These are phyloP conservation scores for Hypoxylon sp. DNA, from an alignment of 2,329 filamentous ascomycete genomes.

Conservation along the genomic window DNA sequence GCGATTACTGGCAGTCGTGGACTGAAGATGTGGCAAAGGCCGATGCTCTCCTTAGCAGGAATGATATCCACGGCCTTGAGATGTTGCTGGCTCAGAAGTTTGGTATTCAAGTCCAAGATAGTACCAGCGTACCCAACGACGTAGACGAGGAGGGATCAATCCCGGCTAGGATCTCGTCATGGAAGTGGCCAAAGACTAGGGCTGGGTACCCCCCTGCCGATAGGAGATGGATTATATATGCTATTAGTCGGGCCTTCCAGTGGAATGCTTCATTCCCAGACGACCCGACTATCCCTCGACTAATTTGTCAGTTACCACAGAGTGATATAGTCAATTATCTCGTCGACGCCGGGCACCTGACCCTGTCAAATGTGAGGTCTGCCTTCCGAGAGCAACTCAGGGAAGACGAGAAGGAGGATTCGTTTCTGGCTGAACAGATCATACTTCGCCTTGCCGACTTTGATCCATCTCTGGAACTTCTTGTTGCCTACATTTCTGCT, in stretches of 20 bases:
- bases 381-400: slow-evolving; percentile 68
- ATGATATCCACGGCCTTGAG: slow-evolving; percentile 67
- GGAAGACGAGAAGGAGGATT: slow-evolving; percentile 61
- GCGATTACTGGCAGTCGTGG: slow-evolving; percentile 64
- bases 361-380: slow-evolving; percentile 70
- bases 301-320: slow-evolving; percentile 63
- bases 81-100: slow-evolving; percentile 65
- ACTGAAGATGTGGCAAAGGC: slow-evolving; percentile 62
- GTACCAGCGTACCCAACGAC: slow-evolving; percentile 43
- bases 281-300: slow-evolving; percentile 59
- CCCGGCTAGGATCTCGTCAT: slow-evolving; percentile 56
- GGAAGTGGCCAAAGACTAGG: slow-evolving; percentile 65
- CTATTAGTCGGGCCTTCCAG: slow-evolving; percentile 73
- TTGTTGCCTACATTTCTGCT: slow-evolving; percentile 75
- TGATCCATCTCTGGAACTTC: slow-evolving; percentile 77
- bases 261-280: slow-evolving; percentile 65
- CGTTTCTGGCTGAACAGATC: slow-evolving; percentile 72
- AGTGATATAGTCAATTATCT: slow-evolving; percentile 73
- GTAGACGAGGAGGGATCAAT: slow-evolving; percentile 42
- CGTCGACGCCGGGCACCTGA: slow-evolving; percentile 72
- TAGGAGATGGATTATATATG: slow-evolving; percentile 75
- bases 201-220: slow-evolving; percentile 70
- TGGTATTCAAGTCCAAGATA: slow-evolving; percentile 58
- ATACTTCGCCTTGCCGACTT: slow-evolving; percentile 73
- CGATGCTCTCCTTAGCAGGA: slow-evolving; percentile 63